A percentile compares a stretch with the other conserved stretches of the same genome.
These are phyloP conservation scores for Kitagawia praeruptora DNA, from an alignment of 129 eudicot genomes.

Conservation along the genomic window DNA sequence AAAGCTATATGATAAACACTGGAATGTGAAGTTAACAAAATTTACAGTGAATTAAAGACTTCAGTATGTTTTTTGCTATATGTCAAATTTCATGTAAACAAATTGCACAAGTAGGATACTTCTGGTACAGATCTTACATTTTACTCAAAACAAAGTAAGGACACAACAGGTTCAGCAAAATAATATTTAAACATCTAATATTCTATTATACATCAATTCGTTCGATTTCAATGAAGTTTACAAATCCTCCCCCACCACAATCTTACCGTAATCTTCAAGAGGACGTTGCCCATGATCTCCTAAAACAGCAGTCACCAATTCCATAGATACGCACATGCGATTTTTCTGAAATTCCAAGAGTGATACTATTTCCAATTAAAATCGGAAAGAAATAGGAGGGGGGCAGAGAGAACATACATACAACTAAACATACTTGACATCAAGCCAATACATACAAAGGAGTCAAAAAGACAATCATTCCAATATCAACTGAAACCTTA, in stretches of 20 bases:
- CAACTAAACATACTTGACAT: background rate
- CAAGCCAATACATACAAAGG: background rate
- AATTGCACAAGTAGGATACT: background rate
- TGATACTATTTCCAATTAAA: background rate
- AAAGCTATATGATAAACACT: constrained; percentile 3
- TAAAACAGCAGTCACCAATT: constrained; percentile 91
- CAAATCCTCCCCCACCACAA: background rate
- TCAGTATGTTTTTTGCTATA: background rate
- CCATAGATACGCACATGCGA: constrained; percentile 89
- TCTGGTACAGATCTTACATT: background rate
- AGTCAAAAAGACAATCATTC: background rate
- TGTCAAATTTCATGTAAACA: background rate
- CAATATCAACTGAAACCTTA: background rate
- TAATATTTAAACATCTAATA: background rate
- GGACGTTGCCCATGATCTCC: constrained; percentile 99
- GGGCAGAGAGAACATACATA: background rate
- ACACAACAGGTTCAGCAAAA: background rate
- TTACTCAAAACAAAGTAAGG: background rate
- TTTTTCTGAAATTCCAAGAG: constrained; percentile 36
- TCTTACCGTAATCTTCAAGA: constrained; percentile 77
- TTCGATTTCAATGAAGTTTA: background rate
- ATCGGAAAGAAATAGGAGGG: background rate
- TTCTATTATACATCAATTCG: background rate
- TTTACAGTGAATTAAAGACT: background rate
- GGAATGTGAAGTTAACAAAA: background rate